phyloP scores from a whole-genome alignment of 176 grass and related monocot genomes.

The Guadua angustifolia region DNA sequence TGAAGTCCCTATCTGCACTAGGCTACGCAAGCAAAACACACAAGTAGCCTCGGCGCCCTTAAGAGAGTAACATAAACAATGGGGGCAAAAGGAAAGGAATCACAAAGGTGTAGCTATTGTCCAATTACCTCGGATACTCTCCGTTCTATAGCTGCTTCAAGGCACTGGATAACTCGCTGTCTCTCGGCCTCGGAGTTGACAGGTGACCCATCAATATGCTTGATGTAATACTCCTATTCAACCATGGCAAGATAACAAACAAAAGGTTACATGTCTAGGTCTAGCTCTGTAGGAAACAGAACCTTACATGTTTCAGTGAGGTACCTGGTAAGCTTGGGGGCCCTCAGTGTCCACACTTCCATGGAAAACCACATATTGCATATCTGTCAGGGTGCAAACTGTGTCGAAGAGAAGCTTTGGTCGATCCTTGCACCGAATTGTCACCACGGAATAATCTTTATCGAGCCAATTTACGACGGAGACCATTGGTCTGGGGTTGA shows the following conservation, averaged over 20 bases:
- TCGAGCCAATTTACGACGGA: slow-evolving; percentile 80
- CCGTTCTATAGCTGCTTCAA: slow-evolving; percentile 91
- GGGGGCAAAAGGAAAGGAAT: slow-evolving; percentile 25
- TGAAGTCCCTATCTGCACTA: slow-evolving; percentile 28
- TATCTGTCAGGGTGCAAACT: slow-evolving; percentile 90
- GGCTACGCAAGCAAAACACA: slow-evolving; percentile 18
- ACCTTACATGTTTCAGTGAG: slow-evolving; percentile 13
- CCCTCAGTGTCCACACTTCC: slow-evolving; percentile 76
- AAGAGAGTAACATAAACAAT: not conserved
- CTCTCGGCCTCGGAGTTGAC: slow-evolving; percentile 87
- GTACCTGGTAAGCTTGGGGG: slow-evolving; percentile 86
- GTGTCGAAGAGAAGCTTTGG: slow-evolving; percentile 93
- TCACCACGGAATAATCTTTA: slow-evolving; percentile 95
- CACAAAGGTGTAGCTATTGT: not conserved
- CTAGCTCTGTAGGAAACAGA: slow-evolving; percentile 27
- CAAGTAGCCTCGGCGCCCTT: not conserved
- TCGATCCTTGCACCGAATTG: slow-evolving; percentile 76
- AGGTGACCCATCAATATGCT: slow-evolving; percentile 81
- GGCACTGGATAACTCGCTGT: slow-evolving; percentile 78
- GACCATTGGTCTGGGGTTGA: slow-evolving; percentile 50
- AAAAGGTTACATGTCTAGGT: slow-evolving; percentile 22
- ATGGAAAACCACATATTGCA: slow-evolving; percentile 98
- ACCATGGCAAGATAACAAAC: slow-evolving; percentile 44
- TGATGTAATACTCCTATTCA: slow-evolving; percentile 84
- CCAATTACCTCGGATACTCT: slow-evolving; percentile 84